These are phyloP conservation scores for Schoenoplectus tabernaemontani DNA, from an alignment of 202 grass and related monocot genomes.

Conservation along the genomic window DNA sequence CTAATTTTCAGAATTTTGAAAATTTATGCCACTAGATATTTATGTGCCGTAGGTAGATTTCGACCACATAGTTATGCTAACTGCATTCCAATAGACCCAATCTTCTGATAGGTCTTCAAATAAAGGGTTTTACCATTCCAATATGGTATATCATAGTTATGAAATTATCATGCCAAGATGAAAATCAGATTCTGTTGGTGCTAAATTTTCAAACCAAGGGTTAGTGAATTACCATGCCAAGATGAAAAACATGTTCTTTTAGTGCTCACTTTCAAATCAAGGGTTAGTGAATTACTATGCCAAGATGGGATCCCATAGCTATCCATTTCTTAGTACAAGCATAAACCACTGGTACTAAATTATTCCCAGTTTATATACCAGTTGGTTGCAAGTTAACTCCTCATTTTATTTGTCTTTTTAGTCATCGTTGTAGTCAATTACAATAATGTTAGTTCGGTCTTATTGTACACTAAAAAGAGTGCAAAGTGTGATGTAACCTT, in stretches of 20 bases:
- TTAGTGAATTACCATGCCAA: not conserved
- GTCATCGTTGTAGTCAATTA: not conserved
- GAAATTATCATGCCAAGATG: too few relatives aligned
- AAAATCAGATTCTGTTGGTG: too few relatives aligned
- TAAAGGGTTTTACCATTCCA: too few relatives aligned
- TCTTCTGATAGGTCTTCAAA: too few relatives aligned
- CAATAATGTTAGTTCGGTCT: not conserved
- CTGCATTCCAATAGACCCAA: too few relatives aligned
- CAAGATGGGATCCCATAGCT: not conserved
- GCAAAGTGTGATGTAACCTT: not conserved
- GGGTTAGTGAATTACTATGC: not conserved
- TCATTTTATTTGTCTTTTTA: not conserved
- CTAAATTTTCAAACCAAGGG: too few relatives aligned
- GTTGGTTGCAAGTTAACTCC: not conserved
- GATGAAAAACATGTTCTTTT: too few relatives aligned
- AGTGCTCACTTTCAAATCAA: not conserved
- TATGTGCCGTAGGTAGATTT: not conserved
- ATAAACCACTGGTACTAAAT: not conserved
- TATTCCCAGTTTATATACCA: not conserved
- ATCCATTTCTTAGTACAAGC: not conserved
- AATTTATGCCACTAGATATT: not conserved
- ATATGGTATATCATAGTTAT: too few relatives aligned
- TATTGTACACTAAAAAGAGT: not conserved
- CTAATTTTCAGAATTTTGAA: not conserved
- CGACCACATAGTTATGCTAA: too few relatives aligned